Conservation (phyloP, 1,284 basidiomycete genomes). For the Rhodotorula sp. region DNA sequence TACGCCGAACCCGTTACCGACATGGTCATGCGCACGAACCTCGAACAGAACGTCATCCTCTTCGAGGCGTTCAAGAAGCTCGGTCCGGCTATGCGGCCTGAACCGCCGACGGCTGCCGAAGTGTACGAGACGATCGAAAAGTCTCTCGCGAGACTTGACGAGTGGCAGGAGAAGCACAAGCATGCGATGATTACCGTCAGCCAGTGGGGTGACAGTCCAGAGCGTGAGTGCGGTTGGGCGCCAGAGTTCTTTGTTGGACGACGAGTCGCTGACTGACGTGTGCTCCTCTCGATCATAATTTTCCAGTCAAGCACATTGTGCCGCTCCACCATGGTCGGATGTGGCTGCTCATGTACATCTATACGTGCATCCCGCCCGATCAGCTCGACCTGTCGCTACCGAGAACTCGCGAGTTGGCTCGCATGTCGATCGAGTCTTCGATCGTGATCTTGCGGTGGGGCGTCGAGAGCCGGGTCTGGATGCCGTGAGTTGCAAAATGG, state of each 20-base stretch:
- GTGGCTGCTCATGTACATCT: constrained; percentile 33
- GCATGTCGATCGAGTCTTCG: constrained; percentile 25
- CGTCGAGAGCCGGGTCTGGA: constrained; percentile 37
- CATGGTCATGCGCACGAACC: constrained; percentile 27
- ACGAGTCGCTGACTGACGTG: neutral
- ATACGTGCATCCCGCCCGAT: constrained; percentile 19
- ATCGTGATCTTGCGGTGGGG: constrained; percentile 34
- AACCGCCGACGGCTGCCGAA: neutral
- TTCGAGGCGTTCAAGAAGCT: constrained; percentile 23
- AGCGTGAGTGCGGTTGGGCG: constrained; percentile 11
- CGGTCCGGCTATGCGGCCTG: constrained; percentile 15
- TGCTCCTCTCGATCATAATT: neutral
- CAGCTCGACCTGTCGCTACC: constrained; percentile 19
- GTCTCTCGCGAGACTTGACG: constrained; percentile 7
- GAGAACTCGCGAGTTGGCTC: constrained; percentile 19
- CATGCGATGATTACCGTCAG: constrained; percentile 22
- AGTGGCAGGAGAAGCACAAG: constrained; percentile 14
- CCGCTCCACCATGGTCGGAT: constrained; percentile 26
- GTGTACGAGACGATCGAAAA: constrained; percentile 13
- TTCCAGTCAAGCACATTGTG: constrained; percentile 21
- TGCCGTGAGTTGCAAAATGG: constrained; percentile 19
- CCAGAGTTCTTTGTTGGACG: too few species aligned
- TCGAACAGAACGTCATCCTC: constrained; percentile 30
- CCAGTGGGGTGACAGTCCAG: constrained; percentile 32
- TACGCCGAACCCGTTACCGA: constrained; percentile 25